Conservation (phyloP, 2,329 filamentous ascomycete species). For the Aureobasidium sp. region DNA sequence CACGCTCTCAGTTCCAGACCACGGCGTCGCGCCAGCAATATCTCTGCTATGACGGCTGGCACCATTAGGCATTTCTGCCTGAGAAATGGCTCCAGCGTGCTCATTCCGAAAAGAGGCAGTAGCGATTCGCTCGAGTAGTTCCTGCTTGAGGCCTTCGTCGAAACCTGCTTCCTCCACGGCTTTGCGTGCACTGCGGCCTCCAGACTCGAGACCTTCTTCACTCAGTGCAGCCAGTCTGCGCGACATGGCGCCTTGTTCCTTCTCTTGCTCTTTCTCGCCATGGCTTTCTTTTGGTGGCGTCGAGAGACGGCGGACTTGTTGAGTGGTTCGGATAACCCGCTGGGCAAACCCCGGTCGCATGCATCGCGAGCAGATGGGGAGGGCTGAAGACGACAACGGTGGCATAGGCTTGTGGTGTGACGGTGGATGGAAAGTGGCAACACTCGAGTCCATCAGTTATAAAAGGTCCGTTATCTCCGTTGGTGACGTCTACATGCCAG, state of each 20-base stretch:
- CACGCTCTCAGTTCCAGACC: conserved; percentile 68
- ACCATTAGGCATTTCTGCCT: conserved; percentile 47
- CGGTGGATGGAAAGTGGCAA: not conserved
- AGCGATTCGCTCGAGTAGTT: conserved; percentile 52
- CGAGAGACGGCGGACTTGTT: conserved; percentile 6
- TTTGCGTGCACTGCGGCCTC: conserved; percentile 46
- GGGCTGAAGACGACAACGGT: conserved; percentile 17
- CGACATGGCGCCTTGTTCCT: conserved; percentile 49
- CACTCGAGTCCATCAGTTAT: not conserved
- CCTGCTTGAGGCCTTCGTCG: conserved; percentile 50
- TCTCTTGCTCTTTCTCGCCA: conserved; percentile 16
- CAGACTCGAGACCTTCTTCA: conserved; percentile 48
- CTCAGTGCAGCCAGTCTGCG: conserved; percentile 51
- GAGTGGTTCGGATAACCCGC: conserved; percentile 2
- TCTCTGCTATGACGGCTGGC: conserved; percentile 61
- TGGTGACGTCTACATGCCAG: not conserved
- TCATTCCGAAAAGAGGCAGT: conserved; percentile 47
- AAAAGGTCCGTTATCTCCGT: not conserved
- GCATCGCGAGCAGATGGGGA: conserved; percentile 33
- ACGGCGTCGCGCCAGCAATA: conserved; percentile 59
- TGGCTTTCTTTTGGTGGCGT: conserved; percentile 16
- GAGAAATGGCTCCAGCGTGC: conserved; percentile 45
- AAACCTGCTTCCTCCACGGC: conserved; percentile 55
- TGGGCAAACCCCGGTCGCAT: conserved; percentile 27
- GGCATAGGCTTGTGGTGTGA: conserved; percentile 18